Conservation (phyloP, 345 rosid species). For the Sonneratia alba region DNA sequence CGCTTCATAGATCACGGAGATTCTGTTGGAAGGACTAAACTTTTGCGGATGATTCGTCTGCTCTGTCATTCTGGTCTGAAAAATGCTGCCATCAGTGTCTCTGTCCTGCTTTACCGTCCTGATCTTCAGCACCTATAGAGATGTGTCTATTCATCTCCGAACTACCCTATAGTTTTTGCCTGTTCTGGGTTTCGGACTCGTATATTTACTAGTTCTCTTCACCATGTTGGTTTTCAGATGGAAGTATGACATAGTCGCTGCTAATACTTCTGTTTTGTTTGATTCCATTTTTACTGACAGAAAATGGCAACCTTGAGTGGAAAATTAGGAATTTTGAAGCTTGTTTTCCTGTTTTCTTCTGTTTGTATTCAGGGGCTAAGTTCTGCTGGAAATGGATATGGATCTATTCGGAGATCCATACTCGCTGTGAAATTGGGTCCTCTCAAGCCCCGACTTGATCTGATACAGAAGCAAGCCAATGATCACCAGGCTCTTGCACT, state of each 20-base stretch:
- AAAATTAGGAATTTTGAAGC: neutral
- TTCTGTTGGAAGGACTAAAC: neutral
- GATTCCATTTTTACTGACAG: neutral
- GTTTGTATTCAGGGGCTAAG: slow-evolving; percentile 29
- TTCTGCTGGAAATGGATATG: slow-evolving; percentile 30
- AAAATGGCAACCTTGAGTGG: neutral
- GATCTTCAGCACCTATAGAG: neutral
- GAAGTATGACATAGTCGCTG: neutral
- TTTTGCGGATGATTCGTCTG: neutral
- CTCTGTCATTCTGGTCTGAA: neutral
- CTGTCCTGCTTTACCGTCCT: neutral
- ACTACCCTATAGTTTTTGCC: neutral
- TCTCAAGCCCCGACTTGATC: slow-evolving; percentile 72
- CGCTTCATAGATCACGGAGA: neutral
- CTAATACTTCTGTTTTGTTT: neutral
- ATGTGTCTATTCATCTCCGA: neutral
- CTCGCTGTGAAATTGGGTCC: slow-evolving; percentile 85
- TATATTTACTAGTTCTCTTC: neutral
- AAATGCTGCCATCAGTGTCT: neutral
- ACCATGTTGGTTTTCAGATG: neutral
- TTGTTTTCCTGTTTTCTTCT: neutral
- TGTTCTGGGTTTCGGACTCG: neutral
- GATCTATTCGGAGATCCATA: slow-evolving; percentile 60
- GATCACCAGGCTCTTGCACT: slow-evolving; percentile 72
- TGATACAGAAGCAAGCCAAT: slow-evolving; percentile 96